A percentile compares a stretch with the other conserved stretches of the same genome.
Evolutionary conservation across 1,139 yeast species (phyloP).

Genomic region (Yamadazyma dendronema): DNA sequence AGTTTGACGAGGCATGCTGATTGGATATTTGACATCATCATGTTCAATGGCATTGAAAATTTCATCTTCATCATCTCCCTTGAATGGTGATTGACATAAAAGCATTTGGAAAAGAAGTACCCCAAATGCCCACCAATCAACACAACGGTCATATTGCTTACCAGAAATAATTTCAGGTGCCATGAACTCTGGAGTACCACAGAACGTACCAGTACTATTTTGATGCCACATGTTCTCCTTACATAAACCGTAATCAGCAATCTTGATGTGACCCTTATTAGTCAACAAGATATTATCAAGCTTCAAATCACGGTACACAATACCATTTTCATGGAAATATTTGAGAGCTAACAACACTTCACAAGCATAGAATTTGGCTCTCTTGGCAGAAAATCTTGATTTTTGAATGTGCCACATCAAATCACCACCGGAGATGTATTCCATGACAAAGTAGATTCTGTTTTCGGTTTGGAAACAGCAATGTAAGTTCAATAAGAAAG

Average conservation of each 20-base stretch:
- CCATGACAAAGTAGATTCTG: slow-evolving; percentile 97
- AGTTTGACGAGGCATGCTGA: slow-evolving; percentile 96
- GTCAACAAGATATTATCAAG: slow-evolving; percentile 89
- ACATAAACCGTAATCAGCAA: slow-evolving; percentile 96
- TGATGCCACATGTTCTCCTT: slow-evolving; percentile 94
- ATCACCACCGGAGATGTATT: slow-evolving; percentile 96
- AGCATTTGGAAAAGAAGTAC: slow-evolving; percentile 94
- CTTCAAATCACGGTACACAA: slow-evolving; percentile 93
- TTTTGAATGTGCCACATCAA: slow-evolving; percentile 99
- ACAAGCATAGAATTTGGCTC: slow-evolving; percentile 97
- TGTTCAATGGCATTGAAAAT: slow-evolving; percentile 96
- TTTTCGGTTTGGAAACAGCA: slow-evolving; percentile 98
- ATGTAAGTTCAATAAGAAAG: slow-evolving; percentile 84
- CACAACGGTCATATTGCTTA: slow-evolving; percentile 87
- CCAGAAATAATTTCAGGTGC: slow-evolving; percentile 97
- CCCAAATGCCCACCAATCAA: slow-evolving; percentile 99
- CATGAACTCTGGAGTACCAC: slow-evolving; percentile 99
- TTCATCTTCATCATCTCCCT: slow-evolving; percentile 98
- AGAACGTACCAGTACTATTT: slow-evolving; percentile 90
- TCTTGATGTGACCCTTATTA: slow-evolving; percentile 90
- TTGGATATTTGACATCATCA: slow-evolving; percentile 97
- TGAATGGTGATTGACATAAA: slow-evolving; percentile 93
- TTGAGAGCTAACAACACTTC: slow-evolving; percentile 89
- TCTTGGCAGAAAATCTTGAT: slow-evolving; percentile 78
- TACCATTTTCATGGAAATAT: slow-evolving; percentile 93